These are phyloP conservation scores for Pseudopithomyces maydicus DNA, from an alignment of 2,329 filamentous ascomycete species.

Conservation along the genomic window DNA sequence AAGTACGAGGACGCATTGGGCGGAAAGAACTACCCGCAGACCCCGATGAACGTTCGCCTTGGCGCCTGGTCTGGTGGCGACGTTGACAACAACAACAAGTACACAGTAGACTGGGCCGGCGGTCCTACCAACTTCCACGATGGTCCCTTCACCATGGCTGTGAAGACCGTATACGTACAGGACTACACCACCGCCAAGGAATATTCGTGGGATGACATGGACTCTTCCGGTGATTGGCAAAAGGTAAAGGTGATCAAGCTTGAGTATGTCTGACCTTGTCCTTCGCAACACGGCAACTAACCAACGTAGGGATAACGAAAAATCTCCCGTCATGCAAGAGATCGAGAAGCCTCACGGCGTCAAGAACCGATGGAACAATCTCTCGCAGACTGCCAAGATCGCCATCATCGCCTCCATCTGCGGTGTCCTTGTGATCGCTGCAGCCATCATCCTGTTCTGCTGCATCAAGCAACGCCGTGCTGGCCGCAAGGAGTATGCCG, in stretches of 20 bases:
- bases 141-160: conserved; percentile 75
- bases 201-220: conserved; percentile 66
- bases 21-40: conserved; percentile 70
- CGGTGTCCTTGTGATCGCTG: conserved; percentile 31
- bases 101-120: conserved; percentile 62
- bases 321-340: conserved; percentile 42
- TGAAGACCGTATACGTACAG: conserved; percentile 64
- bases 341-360: conserved; percentile 43
- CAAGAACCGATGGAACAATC: conserved; percentile 39
- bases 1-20: conserved; percentile 62
- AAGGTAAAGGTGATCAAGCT: conserved; percentile 56
- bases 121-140: conserved; percentile 69
- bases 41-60: conserved; percentile 72
- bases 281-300: conserved; percentile 14
- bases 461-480: conserved; percentile 47
- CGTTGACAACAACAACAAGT: conserved; percentile 46
- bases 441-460: conserved; percentile 39
- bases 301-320: conserved; percentile 29
- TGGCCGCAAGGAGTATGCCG: conserved; percentile 39
- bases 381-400: conserved; percentile 39
- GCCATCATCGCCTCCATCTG: conserved; percentile 40
- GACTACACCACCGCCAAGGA: conserved; percentile 65
- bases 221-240: conserved; percentile 61
- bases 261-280: neutral
- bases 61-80: conserved; percentile 70